Percentiles rank a stretch among this genome's conserved stretches.
Evolutionary conservation across 2,329 filamentous ascomycete species (phyloP).

Genomic region (Alternaria brassicae): DNA sequence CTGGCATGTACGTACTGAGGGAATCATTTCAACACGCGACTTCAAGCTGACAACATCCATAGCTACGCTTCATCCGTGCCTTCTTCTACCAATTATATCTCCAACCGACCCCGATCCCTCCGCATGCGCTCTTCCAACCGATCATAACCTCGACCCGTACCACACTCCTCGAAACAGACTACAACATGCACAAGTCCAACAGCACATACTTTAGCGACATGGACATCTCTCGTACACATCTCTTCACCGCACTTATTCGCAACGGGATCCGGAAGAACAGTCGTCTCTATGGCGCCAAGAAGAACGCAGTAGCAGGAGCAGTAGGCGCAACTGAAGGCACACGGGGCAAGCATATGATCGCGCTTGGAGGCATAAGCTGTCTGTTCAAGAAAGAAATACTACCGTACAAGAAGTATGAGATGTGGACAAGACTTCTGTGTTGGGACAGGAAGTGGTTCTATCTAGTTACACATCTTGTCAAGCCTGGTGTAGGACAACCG

Average conservation of each 20-base stretch:
- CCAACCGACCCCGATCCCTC: conserved; percentile 53
- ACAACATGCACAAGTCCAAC: conserved; percentile 84
- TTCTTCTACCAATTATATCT: conserved; percentile 58
- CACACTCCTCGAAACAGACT: conserved; percentile 80
- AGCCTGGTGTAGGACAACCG: conserved; percentile 53
- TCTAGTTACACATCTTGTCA: conserved; percentile 57
- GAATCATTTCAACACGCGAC: background rate
- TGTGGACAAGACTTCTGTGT: conserved; percentile 56
- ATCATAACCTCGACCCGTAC: conserved; percentile 71
- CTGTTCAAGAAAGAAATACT: conserved; percentile 57
- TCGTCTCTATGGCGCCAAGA: conserved; percentile 30
- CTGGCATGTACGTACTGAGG: conserved; percentile 70
- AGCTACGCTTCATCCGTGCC: conserved; percentile 57
- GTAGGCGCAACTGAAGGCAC: conserved; percentile 29
- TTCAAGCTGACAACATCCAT: conserved; percentile 16
- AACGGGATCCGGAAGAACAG: conserved; percentile 52
- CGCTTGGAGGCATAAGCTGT: conserved; percentile 57
- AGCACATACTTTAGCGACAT: conserved; percentile 88
- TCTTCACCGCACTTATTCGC: conserved; percentile 66
- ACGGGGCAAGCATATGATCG: conserved; percentile 47
- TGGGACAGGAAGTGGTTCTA: conserved; percentile 63
- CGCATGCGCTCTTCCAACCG: conserved; percentile 75
- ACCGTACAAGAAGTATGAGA: conserved; percentile 55
- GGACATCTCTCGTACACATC: conserved; percentile 81
- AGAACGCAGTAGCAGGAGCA: conserved; percentile 23